Percentiles rank a stretch among this genome's conserved stretches.
These are phyloP conservation scores for Peterozyma xylosa DNA, from an alignment of 805 yeast genomes.

Conservation along the genomic window DNA sequence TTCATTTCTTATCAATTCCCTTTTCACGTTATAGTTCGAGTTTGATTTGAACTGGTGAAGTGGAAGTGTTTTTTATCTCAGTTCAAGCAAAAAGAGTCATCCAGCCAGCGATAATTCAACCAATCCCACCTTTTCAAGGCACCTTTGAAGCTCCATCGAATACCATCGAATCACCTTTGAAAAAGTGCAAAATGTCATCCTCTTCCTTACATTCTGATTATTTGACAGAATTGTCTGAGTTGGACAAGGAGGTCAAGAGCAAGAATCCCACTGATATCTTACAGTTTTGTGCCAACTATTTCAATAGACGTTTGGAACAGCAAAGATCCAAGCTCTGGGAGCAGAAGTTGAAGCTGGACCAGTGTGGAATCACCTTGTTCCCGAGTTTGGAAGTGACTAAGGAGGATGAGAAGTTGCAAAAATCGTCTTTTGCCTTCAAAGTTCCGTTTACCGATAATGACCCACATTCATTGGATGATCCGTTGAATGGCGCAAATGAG, in stretches of 20 bases:
- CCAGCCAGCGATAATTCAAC: too few species aligned
- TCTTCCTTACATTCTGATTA: conserved; percentile 6
- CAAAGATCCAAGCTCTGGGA: conserved; percentile 48
- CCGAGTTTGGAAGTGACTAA: conserved; percentile 11
- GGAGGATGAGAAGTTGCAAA: conserved; percentile 11
- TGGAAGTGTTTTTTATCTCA: too few species aligned
- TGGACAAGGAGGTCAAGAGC: conserved; percentile 47
- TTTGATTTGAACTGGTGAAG: too few species aligned
- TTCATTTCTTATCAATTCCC: too few species aligned
- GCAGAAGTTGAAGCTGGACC: conserved; percentile 39
- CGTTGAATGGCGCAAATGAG: conserved; percentile 5
- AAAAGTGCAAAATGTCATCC: not conserved
- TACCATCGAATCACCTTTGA: too few species aligned
- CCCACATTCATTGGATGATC: conserved; percentile 40
- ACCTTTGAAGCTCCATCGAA: too few species aligned
- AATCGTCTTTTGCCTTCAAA: conserved; percentile 31
- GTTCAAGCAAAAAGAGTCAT: too few species aligned
- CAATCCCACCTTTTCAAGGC: too few species aligned
- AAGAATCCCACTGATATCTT: conserved; percentile 61
- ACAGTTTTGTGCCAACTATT: conserved; percentile 72
- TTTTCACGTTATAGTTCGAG: too few species aligned
- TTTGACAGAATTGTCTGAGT: conserved; percentile 45
- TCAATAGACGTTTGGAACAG: conserved; percentile 51
- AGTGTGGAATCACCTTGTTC: conserved; percentile 40
- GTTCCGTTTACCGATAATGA: conserved; percentile 59